phyloP scores from a whole-genome alignment of 2,329 filamentous ascomycete genomes.

The Ceratocystiopsis minuta region DNA sequence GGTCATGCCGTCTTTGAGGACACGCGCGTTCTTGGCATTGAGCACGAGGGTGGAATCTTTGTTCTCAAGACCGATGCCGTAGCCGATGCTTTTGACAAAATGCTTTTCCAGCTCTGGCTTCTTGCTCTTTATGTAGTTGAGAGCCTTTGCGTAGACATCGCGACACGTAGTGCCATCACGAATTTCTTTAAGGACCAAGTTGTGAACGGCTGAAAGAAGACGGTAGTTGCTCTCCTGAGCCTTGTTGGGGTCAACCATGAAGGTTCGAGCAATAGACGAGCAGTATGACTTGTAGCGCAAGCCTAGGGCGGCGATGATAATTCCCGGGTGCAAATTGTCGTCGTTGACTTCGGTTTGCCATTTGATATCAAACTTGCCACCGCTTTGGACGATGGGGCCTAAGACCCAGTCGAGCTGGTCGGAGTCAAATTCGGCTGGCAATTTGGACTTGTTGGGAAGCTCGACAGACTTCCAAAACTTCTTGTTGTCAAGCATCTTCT shows the following conservation, averaged over 20 bases:
- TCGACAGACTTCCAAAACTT: constrained; percentile 81
- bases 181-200: constrained; percentile 76
- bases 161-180: constrained; percentile 72
- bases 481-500: constrained; percentile 76
- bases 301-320: constrained; percentile 84
- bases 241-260: constrained; percentile 93
- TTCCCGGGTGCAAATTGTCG: constrained; percentile 70
- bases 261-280: constrained; percentile 81
- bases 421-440: constrained; percentile 74
- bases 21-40: constrained; percentile 69
- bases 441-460: constrained; percentile 51
- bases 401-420: constrained; percentile 87
- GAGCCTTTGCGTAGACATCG: constrained; percentile 80
- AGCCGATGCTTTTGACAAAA: constrained; percentile 82
- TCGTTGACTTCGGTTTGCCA: constrained; percentile 64
- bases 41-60: constrained; percentile 68
- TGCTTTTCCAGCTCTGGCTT: constrained; percentile 92
- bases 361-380: constrained; percentile 83
- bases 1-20: constrained; percentile 92
- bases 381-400: constrained; percentile 80
- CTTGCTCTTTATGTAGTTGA: constrained; percentile 65
- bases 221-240: constrained; percentile 90
- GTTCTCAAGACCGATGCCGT: constrained; percentile 82
- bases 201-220: constrained; percentile 67
- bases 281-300: constrained; percentile 93